Base-by-base conservation (phyloP, 805 yeast species). In the Metschnikowia amazonensis region DNA sequence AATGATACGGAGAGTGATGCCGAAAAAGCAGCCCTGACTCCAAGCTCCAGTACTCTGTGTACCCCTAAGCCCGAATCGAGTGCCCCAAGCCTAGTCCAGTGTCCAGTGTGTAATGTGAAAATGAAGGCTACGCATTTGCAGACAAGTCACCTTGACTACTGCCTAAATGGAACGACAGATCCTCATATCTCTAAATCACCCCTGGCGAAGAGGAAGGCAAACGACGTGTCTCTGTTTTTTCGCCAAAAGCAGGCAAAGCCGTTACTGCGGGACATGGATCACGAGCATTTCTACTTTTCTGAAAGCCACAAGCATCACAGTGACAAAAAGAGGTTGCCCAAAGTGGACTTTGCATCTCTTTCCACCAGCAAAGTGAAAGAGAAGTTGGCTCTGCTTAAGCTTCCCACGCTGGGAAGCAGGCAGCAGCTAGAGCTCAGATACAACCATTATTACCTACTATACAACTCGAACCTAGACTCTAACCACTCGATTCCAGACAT, bases 381-480 rank as follows among this genome's bases (percentile, higher is more conserved):
- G 37, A 81, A 81, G 58, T 66, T 90, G 13, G 42, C 70, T 1
- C 70, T 75, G 6, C 60, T 79, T 18, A 78, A 79, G 11, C 62
- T 90, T 5, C 77, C 89, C 0, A 70, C 80, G 0, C 62, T 60
- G 8, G 98, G 97, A 0, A 64, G 83, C 1, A 70, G 87, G 48
- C 65, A 65, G 13, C 82, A 79, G 51, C 57, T 89, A 54, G 90
- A 86, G 49, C 65, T 76, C 16, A 66, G 98, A 33, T 86, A 86
- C 59, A 82, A 80, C 50, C 92, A 89, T 52, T 90, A 81, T 67
- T 80, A 84, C 45, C 79, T 82, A 27, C 59, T 89, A 9, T 85
- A 83, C 81, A 90, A 90, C 59, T 82, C 96, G 10, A 89, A 89
- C 57, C 74, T 82, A 35, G 96, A 89, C 58, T 76, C 89, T 5